A percentile compares a stretch with the other conserved stretches of the same genome.
These are phyloP conservation scores for Persicaria maculosa DNA, from an alignment of 148 eudicot genomes.

Conservation along the genomic window DNA sequence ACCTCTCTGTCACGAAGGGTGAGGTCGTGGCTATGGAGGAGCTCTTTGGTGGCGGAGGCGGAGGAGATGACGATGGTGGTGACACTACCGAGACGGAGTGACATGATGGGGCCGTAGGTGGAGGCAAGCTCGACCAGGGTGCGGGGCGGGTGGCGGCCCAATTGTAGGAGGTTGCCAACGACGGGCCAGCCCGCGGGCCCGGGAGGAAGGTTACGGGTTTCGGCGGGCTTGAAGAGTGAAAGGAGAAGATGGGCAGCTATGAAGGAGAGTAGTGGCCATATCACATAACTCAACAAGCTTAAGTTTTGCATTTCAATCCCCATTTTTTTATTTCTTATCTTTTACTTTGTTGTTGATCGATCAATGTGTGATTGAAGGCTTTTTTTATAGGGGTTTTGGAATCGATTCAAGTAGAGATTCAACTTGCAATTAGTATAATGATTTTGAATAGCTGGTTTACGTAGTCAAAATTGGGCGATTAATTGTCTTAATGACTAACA, in stretches of 20 bases:
- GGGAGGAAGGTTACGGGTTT: not conserved
- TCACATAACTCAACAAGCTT: not conserved
- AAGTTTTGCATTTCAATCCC: not conserved
- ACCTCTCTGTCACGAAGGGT: not conserved
- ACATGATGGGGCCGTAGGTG: not conserved
- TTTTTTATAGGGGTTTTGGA: not conserved
- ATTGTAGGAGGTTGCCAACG: not conserved
- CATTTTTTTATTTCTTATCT: not conserved
- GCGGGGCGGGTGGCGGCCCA: not conserved
- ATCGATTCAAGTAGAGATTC: not conserved
- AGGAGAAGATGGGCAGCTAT: not conserved
- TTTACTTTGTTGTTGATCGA: not conserved
- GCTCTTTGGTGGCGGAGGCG: not conserved
- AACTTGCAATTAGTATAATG: too few relatives aligned
- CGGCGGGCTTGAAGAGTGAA: not conserved
- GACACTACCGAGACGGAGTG: not conserved
- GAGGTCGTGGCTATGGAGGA: not conserved
- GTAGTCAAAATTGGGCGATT: too few relatives aligned
- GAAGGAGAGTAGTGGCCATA: not conserved
- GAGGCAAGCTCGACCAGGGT: not conserved
- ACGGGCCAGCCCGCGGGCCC: slow-evolving; percentile 1
- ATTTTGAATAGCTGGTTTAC: too few relatives aligned
- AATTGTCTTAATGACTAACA: too few relatives aligned
- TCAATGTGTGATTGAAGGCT: not conserved
- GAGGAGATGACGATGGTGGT: not conserved